Evolutionary conservation across 441 rosid genomes (phyloP), one percentile per base, ranked within the genome.

Genomic region (Erodium trifolium): DNA sequence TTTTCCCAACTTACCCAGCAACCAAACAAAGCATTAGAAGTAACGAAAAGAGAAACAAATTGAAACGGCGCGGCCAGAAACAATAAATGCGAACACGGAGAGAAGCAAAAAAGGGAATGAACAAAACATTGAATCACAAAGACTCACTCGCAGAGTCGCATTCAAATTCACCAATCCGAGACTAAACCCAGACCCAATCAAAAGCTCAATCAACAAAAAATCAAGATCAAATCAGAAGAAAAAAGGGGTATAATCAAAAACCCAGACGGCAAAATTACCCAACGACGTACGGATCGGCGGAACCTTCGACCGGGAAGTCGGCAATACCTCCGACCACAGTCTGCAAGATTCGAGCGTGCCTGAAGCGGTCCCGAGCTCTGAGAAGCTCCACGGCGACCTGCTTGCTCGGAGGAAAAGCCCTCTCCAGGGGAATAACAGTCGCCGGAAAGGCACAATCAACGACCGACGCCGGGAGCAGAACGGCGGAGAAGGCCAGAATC

Each of bases 221-320:
- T 27, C 7, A 67, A 17, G 19, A 35, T 17, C 23, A 53, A 59
- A 45, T 11, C 55, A 31, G 41, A 23, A 4, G 19, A 0, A 43
- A 16, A 13, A 23, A 11, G 63, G 41, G 41, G 41, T 4, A 37
- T 5, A 2, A 13, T 6, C 16, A 55, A 55, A 55, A 55, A 67
- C 66, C 29, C 19, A 18, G 11, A 29, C 13, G 41, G 70, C 5
- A 63, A 72, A 83, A 68, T 72, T 82, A 93, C 97, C 99, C 99
- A 59, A 84, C 77, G 69, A 90, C 85, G 69, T 72, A 88, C 17
- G 94, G 93, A 86, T 93, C 99, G 71, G 99, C 77, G 70, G 95
- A 79, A 70, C 97, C 99, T 73, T 81, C 75, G 68, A 94, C 96
- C 0, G 96, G 69, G 82, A 94, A 89, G 79, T 90, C 84, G 53